These are phyloP conservation scores for Azolla pinnata DNA, from an alignment of 75 land plant species.

Conservation along the genomic window DNA sequence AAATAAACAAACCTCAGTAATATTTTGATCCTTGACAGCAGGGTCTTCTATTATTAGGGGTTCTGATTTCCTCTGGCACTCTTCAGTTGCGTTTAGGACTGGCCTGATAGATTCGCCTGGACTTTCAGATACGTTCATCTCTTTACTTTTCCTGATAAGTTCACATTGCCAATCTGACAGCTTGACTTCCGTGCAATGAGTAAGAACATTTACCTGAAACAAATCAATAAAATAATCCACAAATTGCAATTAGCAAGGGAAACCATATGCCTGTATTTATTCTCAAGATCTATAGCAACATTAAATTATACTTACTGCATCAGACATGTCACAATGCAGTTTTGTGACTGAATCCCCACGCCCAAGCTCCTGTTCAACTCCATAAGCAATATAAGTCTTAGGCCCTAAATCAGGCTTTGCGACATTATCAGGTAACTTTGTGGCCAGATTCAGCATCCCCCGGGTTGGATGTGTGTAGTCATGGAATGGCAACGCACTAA, in stretches of 20 bases:
- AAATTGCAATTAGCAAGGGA: background rate
- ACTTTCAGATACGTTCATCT: slow-evolving; percentile 3
- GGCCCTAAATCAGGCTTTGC: slow-evolving; percentile 83
- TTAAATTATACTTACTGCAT: slow-evolving; percentile 47
- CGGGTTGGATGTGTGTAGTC: slow-evolving; percentile 71
- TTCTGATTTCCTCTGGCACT: no score
- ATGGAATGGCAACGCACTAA: slow-evolving; percentile 62
- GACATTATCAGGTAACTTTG: slow-evolving; percentile 41
- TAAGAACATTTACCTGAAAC: slow-evolving; percentile 68
- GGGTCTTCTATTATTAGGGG: no score
- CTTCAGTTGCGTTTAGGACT: no score
- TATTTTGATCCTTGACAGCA: no score
- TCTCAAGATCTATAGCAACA: background rate
- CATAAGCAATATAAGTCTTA: slow-evolving; percentile 89
- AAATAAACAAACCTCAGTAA: no score
- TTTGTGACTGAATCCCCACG: slow-evolving; percentile 93
- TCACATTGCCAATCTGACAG: slow-evolving; percentile 14
- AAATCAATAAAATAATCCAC: background rate
- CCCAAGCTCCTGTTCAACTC: slow-evolving; percentile 63
- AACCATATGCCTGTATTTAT: background rate
- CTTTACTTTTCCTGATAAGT: background rate
- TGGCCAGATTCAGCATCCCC: slow-evolving; percentile 74
- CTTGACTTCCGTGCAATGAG: slow-evolving; percentile 49
- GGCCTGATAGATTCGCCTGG: no score
- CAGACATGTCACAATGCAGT: slow-evolving; percentile 89